These are phyloP conservation scores for Leccinum longicurvipes DNA, from an alignment of 768 basidiomycete genomes.

Conservation along the genomic window DNA sequence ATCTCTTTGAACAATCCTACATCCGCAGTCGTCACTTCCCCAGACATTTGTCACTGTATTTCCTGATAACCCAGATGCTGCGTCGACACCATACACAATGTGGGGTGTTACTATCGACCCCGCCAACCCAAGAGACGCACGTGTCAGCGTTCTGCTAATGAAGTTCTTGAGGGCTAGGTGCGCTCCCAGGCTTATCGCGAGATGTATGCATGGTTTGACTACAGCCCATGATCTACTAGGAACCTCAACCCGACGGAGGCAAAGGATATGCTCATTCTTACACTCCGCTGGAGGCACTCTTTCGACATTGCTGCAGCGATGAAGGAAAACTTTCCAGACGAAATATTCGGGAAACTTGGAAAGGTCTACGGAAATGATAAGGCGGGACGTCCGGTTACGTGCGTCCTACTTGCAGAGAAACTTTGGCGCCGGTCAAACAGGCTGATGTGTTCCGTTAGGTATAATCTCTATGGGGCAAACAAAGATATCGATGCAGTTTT, in stretches of 20 bases:
- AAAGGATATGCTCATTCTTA: slow-evolving; percentile 61
- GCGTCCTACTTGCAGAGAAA: slow-evolving; percentile 22
- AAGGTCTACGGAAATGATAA: slow-evolving; percentile 70
- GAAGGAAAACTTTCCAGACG: slow-evolving; percentile 59
- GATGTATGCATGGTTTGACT: neutral
- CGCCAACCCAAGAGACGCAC: slow-evolving; percentile 49
- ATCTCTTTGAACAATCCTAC: neutral
- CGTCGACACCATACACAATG: slow-evolving; percentile 48
- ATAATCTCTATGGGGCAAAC: slow-evolving; percentile 76
- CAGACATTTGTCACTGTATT: slow-evolving; percentile 58
- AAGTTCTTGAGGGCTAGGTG: slow-evolving; percentile 71
- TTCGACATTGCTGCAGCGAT: slow-evolving; percentile 60
- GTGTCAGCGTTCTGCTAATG: slow-evolving; percentile 72
- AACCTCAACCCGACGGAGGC: slow-evolving; percentile 54
- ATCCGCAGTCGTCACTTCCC: slow-evolving; percentile 39
- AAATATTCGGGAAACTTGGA: slow-evolving; percentile 63
- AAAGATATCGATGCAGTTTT: slow-evolving; percentile 69
- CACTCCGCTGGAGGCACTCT: slow-evolving; percentile 67
- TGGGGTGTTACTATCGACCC: slow-evolving; percentile 78
- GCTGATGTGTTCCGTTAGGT: slow-evolving; percentile 37
- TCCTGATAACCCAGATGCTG: slow-evolving; percentile 52
- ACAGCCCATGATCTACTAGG: slow-evolving; percentile 29
- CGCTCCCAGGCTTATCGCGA: neutral
- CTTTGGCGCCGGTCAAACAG: neutral
- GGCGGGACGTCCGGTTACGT: slow-evolving; percentile 67